These are phyloP conservation scores for Lipomyces kockii DNA, from an alignment of 805 yeast genomes.

Conservation along the genomic window DNA sequence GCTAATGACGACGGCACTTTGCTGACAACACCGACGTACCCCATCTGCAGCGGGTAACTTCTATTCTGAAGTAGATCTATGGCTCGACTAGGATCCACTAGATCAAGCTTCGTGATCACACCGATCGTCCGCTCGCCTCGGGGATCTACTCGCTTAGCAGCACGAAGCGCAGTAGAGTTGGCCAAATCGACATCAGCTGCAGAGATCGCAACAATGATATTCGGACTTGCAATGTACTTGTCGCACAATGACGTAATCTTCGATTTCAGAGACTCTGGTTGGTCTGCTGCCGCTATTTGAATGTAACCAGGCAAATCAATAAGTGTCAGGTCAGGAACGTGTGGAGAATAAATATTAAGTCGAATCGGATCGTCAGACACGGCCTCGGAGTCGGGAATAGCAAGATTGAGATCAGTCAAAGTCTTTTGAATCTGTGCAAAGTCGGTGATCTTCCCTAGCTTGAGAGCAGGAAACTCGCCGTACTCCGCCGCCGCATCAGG, in stretches of 20 bases:
- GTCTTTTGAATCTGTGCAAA: constrained; percentile 86
- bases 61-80: constrained; percentile 69
- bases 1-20: constrained; percentile 57
- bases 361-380: constrained; percentile 94
- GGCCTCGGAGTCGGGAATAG: constrained; percentile 84
- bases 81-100: constrained; percentile 79
- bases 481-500: constrained; percentile 79
- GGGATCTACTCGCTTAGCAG: constrained; percentile 89
- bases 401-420: constrained; percentile 86
- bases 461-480: constrained; percentile 92
- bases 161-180: constrained; percentile 90
- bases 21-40: constrained; percentile 97
- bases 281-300: constrained; percentile 95
- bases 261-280: constrained; percentile 79
- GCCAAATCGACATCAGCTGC: constrained; percentile 99
- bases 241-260: constrained; percentile 82
- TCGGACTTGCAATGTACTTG: constrained; percentile 85
- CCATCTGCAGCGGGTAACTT: constrained; percentile 91
- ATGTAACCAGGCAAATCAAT: constrained; percentile 98
- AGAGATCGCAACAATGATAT: constrained; percentile 91
- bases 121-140: constrained; percentile 95
- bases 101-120: constrained; percentile 90
- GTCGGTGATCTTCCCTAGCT: constrained; percentile 80
- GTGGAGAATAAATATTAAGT: constrained; percentile 84
- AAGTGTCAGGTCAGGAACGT: constrained; percentile 87